Evolutionary conservation across 495 filamentous ascomycete species (phyloP).

Genomic region (Friedmanniomyces simplex): DNA sequence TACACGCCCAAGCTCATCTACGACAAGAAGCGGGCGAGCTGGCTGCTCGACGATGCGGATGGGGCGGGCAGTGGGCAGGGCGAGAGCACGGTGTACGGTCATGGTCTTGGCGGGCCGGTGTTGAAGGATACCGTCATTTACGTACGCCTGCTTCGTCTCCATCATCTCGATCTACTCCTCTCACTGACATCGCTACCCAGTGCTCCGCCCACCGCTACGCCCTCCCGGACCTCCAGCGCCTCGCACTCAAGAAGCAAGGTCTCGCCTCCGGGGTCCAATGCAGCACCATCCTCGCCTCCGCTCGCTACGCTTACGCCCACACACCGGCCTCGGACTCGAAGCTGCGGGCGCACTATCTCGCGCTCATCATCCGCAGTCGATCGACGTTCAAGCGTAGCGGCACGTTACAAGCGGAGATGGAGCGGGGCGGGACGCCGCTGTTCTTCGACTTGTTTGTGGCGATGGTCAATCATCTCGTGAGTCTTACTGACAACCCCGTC

Average conservation of each 20-base stretch:
- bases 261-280: slow-evolving; percentile 68
- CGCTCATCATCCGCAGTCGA: slow-evolving; percentile 76
- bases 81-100: slow-evolving; percentile 27
- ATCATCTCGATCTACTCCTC: background rate
- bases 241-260: slow-evolving; percentile 78
- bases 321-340: slow-evolving; percentile 83
- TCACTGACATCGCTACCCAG: slow-evolving; percentile 7
- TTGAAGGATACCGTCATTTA: slow-evolving; percentile 85
- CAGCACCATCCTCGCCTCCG: slow-evolving; percentile 71
- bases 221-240: slow-evolving; percentile 68
- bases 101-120: slow-evolving; percentile 48
- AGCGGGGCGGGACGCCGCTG: slow-evolving; percentile 61
- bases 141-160: slow-evolving; percentile 6
- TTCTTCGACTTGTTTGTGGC: slow-evolving; percentile 94
- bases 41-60: slow-evolving; percentile 28
- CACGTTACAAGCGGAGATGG: slow-evolving; percentile 96
- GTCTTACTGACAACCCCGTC: slow-evolving; percentile 6
- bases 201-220: slow-evolving; percentile 76
- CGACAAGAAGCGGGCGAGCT: slow-evolving; percentile 32
- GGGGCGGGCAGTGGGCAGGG: slow-evolving; percentile 1
- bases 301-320: slow-evolving; percentile 77
- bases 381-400: slow-evolving; percentile 85
- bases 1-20: slow-evolving; percentile 53
- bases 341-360: slow-evolving; percentile 82
- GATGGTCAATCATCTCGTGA: slow-evolving; percentile 74